Percentiles rank a stretch among this genome's conserved stretches.
These are phyloP conservation scores for Beauveria pseudobassiana DNA, from an alignment of 2,329 filamentous ascomycete species.

Conservation along the genomic window DNA sequence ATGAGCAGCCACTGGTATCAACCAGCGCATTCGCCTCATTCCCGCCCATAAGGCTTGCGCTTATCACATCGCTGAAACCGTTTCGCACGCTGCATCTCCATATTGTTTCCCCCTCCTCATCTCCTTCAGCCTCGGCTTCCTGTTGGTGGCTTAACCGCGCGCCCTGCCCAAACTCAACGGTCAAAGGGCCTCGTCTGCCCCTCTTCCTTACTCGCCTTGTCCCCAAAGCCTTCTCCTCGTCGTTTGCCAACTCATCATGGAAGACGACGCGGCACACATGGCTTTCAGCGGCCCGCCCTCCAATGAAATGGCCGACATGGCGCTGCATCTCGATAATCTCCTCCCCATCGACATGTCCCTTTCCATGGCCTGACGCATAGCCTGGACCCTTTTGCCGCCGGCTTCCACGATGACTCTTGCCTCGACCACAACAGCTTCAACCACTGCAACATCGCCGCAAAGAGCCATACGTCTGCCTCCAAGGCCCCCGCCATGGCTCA, in stretches of 20 bases:
- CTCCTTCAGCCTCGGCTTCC: background rate
- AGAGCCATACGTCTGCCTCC: conserved; percentile 11
- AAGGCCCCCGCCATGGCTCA: conserved; percentile 10
- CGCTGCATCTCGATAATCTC: conserved; percentile 21
- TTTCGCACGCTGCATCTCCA: background rate
- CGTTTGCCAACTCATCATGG: conserved; percentile 16
- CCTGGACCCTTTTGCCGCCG: conserved; percentile 20
- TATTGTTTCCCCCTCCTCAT: background rate
- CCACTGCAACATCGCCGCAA: conserved; percentile 14
- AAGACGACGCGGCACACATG: conserved; percentile 19
- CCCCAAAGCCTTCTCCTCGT: background rate
- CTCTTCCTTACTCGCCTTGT: conserved; percentile 6
- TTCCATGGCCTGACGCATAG: conserved; percentile 21
- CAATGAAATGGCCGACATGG: conserved; percentile 22
- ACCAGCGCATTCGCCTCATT: background rate
- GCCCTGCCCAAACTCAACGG: background rate
- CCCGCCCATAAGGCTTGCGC: background rate
- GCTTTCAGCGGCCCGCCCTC: conserved; percentile 19
- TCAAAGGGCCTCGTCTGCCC: background rate
- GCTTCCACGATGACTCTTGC: conserved; percentile 27
- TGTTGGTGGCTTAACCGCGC: background rate
- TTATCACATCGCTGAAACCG: background rate
- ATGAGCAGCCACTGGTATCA: background rate
- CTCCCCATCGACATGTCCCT: conserved; percentile 19
- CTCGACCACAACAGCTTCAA: conserved; percentile 18